Percentiles rank a stretch among this genome's conserved stretches.
Conservation (phyloP, 1,284 basidiomycete genomes). For the Fomitopsis betulina region DNA sequence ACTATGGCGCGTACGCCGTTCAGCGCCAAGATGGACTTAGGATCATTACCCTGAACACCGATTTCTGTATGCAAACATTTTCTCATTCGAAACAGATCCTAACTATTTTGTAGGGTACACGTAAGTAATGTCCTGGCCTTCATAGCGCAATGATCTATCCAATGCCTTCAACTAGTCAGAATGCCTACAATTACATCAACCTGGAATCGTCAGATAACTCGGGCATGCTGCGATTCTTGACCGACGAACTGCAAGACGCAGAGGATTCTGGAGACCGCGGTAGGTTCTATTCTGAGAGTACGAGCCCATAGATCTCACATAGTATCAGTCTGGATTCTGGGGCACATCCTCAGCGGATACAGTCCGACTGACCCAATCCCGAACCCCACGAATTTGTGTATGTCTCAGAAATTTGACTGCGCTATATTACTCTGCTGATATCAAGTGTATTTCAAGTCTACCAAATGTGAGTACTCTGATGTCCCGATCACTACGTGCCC, state of each 20-base stretch:
- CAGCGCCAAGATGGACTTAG: constrained; percentile 63
- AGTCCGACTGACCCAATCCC: constrained; percentile 59
- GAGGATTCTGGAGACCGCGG: constrained; percentile 69
- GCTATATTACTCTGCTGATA: background rate
- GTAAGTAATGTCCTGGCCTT: too few relatives aligned
- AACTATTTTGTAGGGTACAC: background rate
- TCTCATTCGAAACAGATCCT: too few relatives aligned
- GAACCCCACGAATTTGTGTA: constrained; percentile 66
- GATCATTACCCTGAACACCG: constrained; percentile 75
- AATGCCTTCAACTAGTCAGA: too few relatives aligned
- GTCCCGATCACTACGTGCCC: constrained; percentile 14
- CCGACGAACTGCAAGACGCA: constrained; percentile 76
- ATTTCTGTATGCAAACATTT: constrained; percentile 51
- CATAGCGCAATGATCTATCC: too few relatives aligned
- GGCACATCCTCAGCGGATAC: constrained; percentile 77
- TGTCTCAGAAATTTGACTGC: constrained; percentile 43
- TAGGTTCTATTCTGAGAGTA: constrained; percentile 15
- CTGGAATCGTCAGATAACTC: constrained; percentile 65
- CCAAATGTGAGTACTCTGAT: constrained; percentile 49
- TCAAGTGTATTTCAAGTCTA: constrained; percentile 43
- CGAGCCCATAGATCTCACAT: background rate
- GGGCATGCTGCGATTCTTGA: constrained; percentile 75
- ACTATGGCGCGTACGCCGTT: constrained; percentile 79
- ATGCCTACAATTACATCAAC: constrained; percentile 78
- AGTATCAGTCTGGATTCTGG: constrained; percentile 71